Evolutionary conservation across 805 yeast species (phyloP).

Genomic region (Saccharomycopsis fibuligera): DNA sequence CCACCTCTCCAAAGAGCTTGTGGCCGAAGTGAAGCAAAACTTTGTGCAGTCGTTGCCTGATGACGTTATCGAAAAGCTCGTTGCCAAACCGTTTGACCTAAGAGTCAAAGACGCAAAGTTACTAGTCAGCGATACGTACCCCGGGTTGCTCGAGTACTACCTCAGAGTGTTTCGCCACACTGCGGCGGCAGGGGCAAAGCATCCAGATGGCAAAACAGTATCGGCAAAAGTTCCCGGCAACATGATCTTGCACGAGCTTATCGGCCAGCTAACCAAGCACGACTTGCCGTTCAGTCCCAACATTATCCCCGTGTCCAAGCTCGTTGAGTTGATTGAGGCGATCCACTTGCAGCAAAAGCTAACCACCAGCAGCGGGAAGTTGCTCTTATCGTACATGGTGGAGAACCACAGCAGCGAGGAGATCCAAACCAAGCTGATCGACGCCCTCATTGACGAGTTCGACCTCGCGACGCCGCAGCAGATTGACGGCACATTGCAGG

Average conservation of each 20-base stretch:
- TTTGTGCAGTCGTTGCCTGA: slow-evolving; percentile 61
- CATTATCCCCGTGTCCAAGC: slow-evolving; percentile 34
- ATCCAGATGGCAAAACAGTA: slow-evolving; percentile 22
- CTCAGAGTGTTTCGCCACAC: slow-evolving; percentile 33
- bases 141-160: slow-evolving; percentile 47
- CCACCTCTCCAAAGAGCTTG: slow-evolving; percentile 37
- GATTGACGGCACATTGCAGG: slow-evolving; percentile 31
- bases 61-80: slow-evolving; percentile 40
- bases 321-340: slow-evolving; percentile 50
- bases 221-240: slow-evolving; percentile 46
- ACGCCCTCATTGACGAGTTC: slow-evolving; percentile 45
- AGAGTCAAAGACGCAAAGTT: slow-evolving; percentile 72
- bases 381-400: slow-evolving; percentile 56
- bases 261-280: slow-evolving; percentile 57
- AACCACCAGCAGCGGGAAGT: slow-evolving; percentile 63
- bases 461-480: slow-evolving; percentile 36
- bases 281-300: slow-evolving; percentile 28
- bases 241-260: slow-evolving; percentile 78
- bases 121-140: slow-evolving; percentile 32
- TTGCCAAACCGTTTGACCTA: slow-evolving; percentile 44
- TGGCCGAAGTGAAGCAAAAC: slow-evolving; percentile 33
- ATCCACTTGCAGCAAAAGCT: slow-evolving; percentile 39
- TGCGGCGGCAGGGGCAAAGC: slow-evolving; percentile 18
- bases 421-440: slow-evolving; percentile 27
- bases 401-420: slow-evolving; percentile 37